Evolutionary conservation across 805 yeast species (phyloP), one percentile per base, ranked within the genome.

Genomic region (Saccharomyces mikatae): DNA sequence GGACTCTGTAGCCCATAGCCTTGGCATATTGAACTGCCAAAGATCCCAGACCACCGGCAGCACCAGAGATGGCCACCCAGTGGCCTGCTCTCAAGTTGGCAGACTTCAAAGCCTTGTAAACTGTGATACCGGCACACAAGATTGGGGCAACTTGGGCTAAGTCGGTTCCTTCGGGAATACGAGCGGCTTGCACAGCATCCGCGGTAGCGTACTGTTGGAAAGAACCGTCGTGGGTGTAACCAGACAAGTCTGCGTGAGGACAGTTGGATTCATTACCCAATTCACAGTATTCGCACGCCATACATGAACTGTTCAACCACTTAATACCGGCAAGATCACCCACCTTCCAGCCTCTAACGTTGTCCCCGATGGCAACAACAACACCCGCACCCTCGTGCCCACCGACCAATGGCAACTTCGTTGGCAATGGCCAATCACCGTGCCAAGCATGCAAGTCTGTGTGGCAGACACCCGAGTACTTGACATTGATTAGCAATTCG

Each of bases 21-120:
- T 72, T 78, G 58, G 88, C 90, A 72, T 83, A 86, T 74, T 86
- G 90, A 63, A 85, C 75, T 54, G 89, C 89, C 60, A 86, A 72
- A 44, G 88, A 75, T 66, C 91, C 92, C 71, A 86, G 78, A 67
- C 92, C 91, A 70, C 91, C 91, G 71, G 82, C 87, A 58, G 89
- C 90, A 74, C 92, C 91, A 54, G 89, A 81, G 56, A 86, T 75
- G 57, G 82, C 81, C 60, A 84, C 86, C 84, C 86, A 85, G 71
- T 86, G 82, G 66, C 92, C 90, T 24, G 90, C 76, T 50, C 59
- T 58, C 56, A 79, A 66, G 52, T 74, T 69, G 52, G 87, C 84
- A 51, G 82, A 77, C 74, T 82, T 82, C 65, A 82, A 73, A 11
- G 86, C 86, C 74, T 82, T 82, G 80, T 81, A 82, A 48, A 80